phyloP scores from a whole-genome alignment of 306 rosid species.

The Luffa acutangula region DNA sequence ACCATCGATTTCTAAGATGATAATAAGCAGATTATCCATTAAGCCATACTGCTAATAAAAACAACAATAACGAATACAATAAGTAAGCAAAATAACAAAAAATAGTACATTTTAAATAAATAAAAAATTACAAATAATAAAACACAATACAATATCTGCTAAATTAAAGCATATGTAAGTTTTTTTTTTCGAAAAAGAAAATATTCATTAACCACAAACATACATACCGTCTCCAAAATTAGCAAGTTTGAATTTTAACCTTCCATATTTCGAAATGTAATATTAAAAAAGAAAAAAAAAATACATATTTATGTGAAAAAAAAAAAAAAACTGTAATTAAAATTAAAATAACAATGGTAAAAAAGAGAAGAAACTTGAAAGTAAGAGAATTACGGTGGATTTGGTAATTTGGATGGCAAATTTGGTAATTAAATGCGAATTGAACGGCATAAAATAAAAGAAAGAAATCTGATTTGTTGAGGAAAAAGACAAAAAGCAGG shows the following conservation, averaged over 20 bases:
- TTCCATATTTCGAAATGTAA: background rate
- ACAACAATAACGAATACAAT: no score
- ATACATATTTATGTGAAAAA: background rate
- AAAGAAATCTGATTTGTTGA: conserved; percentile 6
- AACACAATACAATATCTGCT: no score
- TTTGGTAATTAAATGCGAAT: background rate
- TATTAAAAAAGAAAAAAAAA: background rate
- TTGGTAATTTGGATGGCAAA: conserved; percentile 15
- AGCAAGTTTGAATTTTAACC: background rate
- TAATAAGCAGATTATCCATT: no score
- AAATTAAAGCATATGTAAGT: no score
- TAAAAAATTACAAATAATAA: no score
- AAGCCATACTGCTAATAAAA: no score
- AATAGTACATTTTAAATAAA: no score
- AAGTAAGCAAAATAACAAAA: no score
- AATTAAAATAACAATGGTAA: no score
- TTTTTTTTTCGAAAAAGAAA: no score
- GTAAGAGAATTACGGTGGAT: background rate
- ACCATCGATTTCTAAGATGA: no score
- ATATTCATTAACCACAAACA: no score
- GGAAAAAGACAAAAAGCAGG: conserved; percentile 69
- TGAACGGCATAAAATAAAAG: conserved; percentile 10
- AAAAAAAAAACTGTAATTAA: background rate
- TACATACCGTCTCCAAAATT: background rate
- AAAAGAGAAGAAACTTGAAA: background rate